Percentiles rank a stretch among this genome's conserved stretches.
These are phyloP conservation scores for Centrapalus pauciflorus DNA, from an alignment of 129 eudicot genomes.

Conservation along the genomic window DNA sequence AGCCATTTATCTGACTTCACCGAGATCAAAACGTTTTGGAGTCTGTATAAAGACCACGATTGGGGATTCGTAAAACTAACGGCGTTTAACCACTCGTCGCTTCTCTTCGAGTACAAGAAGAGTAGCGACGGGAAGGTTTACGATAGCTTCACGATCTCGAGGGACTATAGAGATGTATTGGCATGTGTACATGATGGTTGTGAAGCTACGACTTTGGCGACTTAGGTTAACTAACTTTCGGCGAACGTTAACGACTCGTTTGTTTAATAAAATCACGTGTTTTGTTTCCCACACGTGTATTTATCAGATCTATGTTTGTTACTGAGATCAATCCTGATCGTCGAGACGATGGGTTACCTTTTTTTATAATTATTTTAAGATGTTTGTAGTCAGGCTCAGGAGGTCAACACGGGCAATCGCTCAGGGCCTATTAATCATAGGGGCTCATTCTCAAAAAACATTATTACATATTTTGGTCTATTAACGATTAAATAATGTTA, in stretches of 20 bases:
- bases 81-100: constrained; percentile 65
- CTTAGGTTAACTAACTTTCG: neutral
- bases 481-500: no score
- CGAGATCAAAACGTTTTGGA: constrained; percentile 50
- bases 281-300: neutral
- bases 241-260: neutral
- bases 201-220: constrained; percentile 61
- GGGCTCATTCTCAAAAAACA: no score
- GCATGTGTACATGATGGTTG: constrained; percentile 82
- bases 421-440: no score
- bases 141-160: constrained; percentile 69
- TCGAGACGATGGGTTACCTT: no score
- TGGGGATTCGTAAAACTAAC: constrained; percentile 76
- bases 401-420: no score
- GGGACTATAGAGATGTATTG: constrained; percentile 72
- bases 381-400: no score
- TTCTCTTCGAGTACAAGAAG: constrained; percentile 72
- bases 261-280: neutral
- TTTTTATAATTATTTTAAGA: no score
- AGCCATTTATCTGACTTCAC: constrained; percentile 51
- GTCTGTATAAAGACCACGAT: constrained; percentile 53
- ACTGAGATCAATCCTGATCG: no score
- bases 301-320: no score
- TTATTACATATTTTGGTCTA: no score
- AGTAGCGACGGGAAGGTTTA: constrained; percentile 67